Evolutionary conservation across 2,329 filamentous ascomycete species (phyloP).

Genomic region (Passalora sequoiae): DNA sequence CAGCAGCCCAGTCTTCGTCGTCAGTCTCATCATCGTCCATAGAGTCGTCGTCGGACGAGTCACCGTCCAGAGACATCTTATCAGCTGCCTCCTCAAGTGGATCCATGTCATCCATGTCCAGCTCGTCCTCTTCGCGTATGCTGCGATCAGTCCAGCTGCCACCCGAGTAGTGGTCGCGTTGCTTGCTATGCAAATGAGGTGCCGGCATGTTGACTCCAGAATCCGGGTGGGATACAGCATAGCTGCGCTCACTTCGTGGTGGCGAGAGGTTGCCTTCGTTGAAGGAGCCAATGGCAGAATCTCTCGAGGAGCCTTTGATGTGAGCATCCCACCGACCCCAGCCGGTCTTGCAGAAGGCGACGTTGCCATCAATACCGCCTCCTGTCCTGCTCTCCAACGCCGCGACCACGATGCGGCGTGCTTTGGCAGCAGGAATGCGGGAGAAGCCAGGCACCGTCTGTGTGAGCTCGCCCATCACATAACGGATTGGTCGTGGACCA

Average conservation of each 20-base stretch:
- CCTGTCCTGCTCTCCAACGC: slow-evolving; percentile 75
- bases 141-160: slow-evolving; percentile 65
- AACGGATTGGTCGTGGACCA: slow-evolving; percentile 86
- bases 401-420: slow-evolving; percentile 83
- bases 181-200: slow-evolving; percentile 21
- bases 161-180: slow-evolving; percentile 37
- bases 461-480: slow-evolving; percentile 91
- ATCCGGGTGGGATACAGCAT: slow-evolving; percentile 32
- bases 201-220: slow-evolving; percentile 32
- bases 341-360: slow-evolving; percentile 90
- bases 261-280: slow-evolving; percentile 40
- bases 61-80: slow-evolving; percentile 82
- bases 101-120: slow-evolving; percentile 52
- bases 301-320: slow-evolving; percentile 51
- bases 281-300: slow-evolving; percentile 37
- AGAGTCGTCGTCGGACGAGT: slow-evolving; percentile 53
- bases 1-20: slow-evolving; percentile 90
- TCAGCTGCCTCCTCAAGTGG: slow-evolving; percentile 84
- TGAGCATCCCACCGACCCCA: slow-evolving; percentile 95
- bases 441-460: slow-evolving; percentile 91
- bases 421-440: slow-evolving; percentile 81
- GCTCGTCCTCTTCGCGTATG: slow-evolving; percentile 59
- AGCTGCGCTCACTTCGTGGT: slow-evolving; percentile 46
- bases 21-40: slow-evolving; percentile 73
- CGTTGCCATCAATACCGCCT: slow-evolving; percentile 59